Percentiles rank a stretch among this genome's conserved stretches.
Conservation (phyloP, 371 early-diverging fungal species). For the Enterocytospora artemiae region DNA sequence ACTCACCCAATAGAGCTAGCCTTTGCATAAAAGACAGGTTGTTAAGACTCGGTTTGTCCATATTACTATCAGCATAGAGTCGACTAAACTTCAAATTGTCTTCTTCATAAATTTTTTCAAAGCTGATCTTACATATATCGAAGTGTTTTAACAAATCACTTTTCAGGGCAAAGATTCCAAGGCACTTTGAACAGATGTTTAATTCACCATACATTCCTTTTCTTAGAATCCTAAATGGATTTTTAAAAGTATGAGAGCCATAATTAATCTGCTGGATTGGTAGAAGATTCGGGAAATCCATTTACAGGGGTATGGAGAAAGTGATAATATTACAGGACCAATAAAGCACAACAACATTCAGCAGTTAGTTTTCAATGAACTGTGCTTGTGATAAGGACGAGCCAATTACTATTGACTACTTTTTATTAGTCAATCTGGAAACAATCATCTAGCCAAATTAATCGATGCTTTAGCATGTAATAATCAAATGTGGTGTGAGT, state of each 20-base stretch:
- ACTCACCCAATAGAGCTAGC: slow-evolving; percentile 36
- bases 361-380: no score
- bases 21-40: slow-evolving; percentile 1
- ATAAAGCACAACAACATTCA: no score
- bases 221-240: not conserved
- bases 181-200: slow-evolving; percentile 18
- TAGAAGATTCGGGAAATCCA: not conserved
- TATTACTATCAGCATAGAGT: not conserved
- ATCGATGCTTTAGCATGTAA: no score
- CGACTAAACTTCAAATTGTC: slow-evolving; percentile 1
- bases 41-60: not conserved
- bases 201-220: not conserved
- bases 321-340: no score
- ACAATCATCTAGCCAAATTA: no score
- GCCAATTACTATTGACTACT: no score
- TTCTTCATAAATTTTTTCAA: slow-evolving; percentile 3
- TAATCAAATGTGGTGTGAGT: no score
- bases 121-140: slow-evolving; percentile 1
- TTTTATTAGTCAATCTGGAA: no score
- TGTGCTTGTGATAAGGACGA: no score
- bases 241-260: slow-evolving; percentile 6
- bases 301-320: no score
- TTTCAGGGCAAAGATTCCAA: not conserved
- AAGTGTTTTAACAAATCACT: slow-evolving; percentile 3
- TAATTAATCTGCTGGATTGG: slow-evolving; percentile 15